Evolutionary conservation across 768 basidiomycete genomes (phyloP).

Genomic region (Fomitopsis serialis): DNA sequence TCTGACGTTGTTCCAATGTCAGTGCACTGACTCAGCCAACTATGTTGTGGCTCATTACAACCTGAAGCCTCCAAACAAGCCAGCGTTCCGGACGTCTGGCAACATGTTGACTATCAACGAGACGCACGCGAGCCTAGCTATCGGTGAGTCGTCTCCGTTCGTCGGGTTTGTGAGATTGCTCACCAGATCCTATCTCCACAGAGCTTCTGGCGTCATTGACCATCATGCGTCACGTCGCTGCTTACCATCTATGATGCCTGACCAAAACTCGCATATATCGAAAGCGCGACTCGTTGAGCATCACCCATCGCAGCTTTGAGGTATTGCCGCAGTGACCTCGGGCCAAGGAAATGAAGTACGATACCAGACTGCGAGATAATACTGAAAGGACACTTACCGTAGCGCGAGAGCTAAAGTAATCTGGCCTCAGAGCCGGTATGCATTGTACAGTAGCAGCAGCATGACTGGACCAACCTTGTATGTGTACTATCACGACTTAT

Average conservation of each 20-base stretch:
- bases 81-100: constrained; percentile 56
- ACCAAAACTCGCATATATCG: too few relatives aligned
- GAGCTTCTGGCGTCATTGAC: constrained; percentile 54
- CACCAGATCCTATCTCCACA: constrained; percentile 17
- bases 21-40: constrained; percentile 55
- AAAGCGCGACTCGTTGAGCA: too few relatives aligned
- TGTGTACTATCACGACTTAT: too few relatives aligned
- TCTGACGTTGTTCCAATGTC: background rate
- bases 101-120: constrained; percentile 59
- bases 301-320: too few relatives aligned
- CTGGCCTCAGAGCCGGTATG: too few relatives aligned
- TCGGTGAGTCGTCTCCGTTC: constrained; percentile 36
- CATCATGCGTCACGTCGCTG: constrained; percentile 60
- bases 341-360: too few relatives aligned
- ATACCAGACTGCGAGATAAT: too few relatives aligned
- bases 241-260: constrained; percentile 27
- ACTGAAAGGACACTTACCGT: too few relatives aligned
- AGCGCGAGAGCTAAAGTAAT: too few relatives aligned
- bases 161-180: constrained; percentile 6
- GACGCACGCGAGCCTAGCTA: constrained; percentile 42
- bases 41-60: constrained; percentile 61
- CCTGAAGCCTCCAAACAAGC: constrained; percentile 48
- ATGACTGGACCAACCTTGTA: too few relatives aligned
- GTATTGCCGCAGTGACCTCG: too few relatives aligned
- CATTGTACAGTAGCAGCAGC: too few relatives aligned